These are phyloP conservation scores for Didymella exigua DNA, from an alignment of 2,329 filamentous ascomycete genomes.

Conservation along the genomic window DNA sequence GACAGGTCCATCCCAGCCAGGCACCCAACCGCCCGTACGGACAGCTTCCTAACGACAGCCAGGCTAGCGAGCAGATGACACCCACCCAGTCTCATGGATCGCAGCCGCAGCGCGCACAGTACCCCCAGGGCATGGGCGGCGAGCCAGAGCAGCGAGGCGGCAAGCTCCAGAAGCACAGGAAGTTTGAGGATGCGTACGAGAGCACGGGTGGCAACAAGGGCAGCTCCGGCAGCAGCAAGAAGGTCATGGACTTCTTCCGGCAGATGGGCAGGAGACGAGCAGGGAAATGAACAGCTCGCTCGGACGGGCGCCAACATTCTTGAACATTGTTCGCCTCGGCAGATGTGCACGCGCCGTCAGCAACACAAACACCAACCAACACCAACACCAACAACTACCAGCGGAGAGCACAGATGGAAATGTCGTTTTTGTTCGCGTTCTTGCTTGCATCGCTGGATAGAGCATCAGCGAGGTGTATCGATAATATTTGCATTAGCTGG, in stretches of 20 bases:
- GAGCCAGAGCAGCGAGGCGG: conserved; percentile 47
- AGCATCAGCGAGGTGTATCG: conserved; percentile 12
- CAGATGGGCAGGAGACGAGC: conserved; percentile 63
- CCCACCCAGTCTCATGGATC: conserved; percentile 17
- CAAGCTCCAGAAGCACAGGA: conserved; percentile 82
- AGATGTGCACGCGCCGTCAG: conserved; percentile 8
- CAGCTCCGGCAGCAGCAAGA: conserved; percentile 73
- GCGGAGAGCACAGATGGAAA: conserved; percentile 9
- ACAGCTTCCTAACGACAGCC: conserved; percentile 43
- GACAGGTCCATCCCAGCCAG: conserved; percentile 39
- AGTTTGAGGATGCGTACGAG: conserved; percentile 88
- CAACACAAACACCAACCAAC: no score
- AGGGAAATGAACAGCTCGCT: conserved; percentile 3
- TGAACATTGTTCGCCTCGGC: conserved; percentile 8
- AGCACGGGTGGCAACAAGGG: conserved; percentile 50
- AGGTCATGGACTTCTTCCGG: conserved; percentile 98
- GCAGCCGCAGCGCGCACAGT: conserved; percentile 38
- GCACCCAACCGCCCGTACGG: conserved; percentile 31
- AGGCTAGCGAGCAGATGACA: conserved; percentile 41
- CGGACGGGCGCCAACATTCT: background rate
- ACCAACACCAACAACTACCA: background rate
- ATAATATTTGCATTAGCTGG: conserved; percentile 18
- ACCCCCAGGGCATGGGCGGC: conserved; percentile 50
- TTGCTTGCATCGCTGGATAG: conserved; percentile 19
- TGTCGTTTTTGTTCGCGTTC: conserved; percentile 5